Evolutionary conservation across 2,329 filamentous ascomycete species (phyloP), one percentile per base, ranked within the genome.

Genomic region (Pleurostoma richardsiae): DNA sequence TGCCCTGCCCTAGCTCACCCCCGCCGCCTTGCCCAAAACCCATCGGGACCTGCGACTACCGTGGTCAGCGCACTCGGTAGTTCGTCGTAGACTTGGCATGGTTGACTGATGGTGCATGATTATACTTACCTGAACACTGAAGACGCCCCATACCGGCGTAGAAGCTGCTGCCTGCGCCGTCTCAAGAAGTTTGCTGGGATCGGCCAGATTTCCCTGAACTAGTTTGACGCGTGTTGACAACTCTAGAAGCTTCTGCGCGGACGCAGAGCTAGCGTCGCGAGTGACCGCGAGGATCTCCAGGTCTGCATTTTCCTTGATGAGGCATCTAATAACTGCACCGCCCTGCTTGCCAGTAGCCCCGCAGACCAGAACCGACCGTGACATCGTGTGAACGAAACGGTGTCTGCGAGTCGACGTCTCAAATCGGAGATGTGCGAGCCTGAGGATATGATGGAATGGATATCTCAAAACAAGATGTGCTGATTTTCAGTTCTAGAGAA

Each of bases 201-300:
- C 33, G 33, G 8, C 33, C 8, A 36, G 33, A n/a, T 36, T 36
- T 36, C 33, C 33, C 33, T 36, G 33, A 36, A 36, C n/a, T 8
- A 36, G 33, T 36, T 36, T 36, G 33, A 36, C n/a, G 8, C 33
- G 8, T 8, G 33, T 8, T 8, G 33, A 36, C 47, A 71, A 65
- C 7, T 63, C 48, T 3, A 62, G 55, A 3, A 83, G 71, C 11
- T 64, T 66, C 56, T 79, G 68, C 1, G 81, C 77, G 2, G 70
- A 70, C 1, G 62, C 42, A 0, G 78, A 81, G n/a, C 62, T 58
- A 1, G 71, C 55, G 54, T 84, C 71, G 50, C 82, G 77, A 3
- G 82, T 85, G 27, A 85, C 68, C 5, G 82, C 83, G 11, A 82
- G 69, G 44, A 85, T 77, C 10, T 73, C 68, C 49, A 74, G 72